Evolutionary conservation across 2,329 filamentous ascomycete genomes (phyloP), one percentile per base, ranked within the genome.

Genomic region (Aspergillus chevalieri): DNA sequence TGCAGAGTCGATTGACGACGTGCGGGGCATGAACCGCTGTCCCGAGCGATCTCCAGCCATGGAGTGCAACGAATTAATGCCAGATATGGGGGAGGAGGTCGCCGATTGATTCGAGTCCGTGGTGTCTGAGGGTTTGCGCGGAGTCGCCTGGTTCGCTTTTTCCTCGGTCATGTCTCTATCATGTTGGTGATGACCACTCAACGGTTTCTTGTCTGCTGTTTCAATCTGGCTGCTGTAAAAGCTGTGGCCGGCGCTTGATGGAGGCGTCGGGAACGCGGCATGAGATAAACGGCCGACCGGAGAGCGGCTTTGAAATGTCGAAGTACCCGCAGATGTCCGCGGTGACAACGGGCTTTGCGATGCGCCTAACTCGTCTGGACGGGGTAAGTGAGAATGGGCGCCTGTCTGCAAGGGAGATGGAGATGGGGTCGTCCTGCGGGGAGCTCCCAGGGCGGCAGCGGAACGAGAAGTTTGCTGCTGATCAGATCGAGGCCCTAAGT

Each of bases 1-100:
- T n/a, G 88, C 87, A 9, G 91, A 96, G 68, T 97, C 92, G 62
- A 95, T 92, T 9, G 92, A 96, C 3, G 87, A 87, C 49, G 87
- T 95, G 61, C 91, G 83, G 49, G 85, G 82, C 59, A 76, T 71
- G 44, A 56, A 54, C 47, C 68, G 66, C 47, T 67, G 63, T n/a
- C 57, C 59, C 46, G 59, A 47, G 46, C 62, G 64, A 44, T 66
- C 62, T 44, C 58, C 61, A 43, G 59, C 52, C 49, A 57, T 63
- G 45, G 61, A 66, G 43, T 62, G 57, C 36, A 65, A 52, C 44
- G 64, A 64, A 52, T 57, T 65, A 44, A 62, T 57, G 24, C 56
- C 52, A 8, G 64, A 64, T 48, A 56, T 57, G 28, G 59, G 55
- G 14, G 66, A 63, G 28, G 65, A 64, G n/a, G 61, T 61, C 22